phyloP scores from a whole-genome alignment of 179 eudicot species.

The Vitellaria paradoxa region DNA sequence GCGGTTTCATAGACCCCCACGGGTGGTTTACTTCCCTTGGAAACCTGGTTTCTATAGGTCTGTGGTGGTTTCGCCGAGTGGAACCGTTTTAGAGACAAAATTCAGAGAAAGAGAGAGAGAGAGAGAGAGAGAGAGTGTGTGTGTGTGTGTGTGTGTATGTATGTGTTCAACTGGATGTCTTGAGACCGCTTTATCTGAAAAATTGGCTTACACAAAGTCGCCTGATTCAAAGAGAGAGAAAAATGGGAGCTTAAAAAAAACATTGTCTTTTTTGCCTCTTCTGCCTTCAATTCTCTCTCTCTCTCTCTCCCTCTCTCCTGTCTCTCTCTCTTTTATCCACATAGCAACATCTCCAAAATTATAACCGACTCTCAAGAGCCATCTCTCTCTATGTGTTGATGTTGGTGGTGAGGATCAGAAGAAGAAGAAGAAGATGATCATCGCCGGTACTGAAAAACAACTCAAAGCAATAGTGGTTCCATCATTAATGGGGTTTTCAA shows the following conservation, averaged over 20 bases:
- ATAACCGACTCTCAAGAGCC: slow-evolving; percentile 25
- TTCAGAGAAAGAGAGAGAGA: slow-evolving; percentile 12
- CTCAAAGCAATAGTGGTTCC: background rate
- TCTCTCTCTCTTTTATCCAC: slow-evolving; percentile 9
- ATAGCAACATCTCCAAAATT: slow-evolving; percentile 8
- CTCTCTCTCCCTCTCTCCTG: slow-evolving; percentile 17
- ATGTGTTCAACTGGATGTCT: slow-evolving; percentile 13
- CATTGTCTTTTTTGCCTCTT: slow-evolving; percentile 37
- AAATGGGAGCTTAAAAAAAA: slow-evolving; percentile 14
- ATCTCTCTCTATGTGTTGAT: slow-evolving; percentile 1
- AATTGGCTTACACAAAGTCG: slow-evolving; percentile 25
- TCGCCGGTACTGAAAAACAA: slow-evolving; percentile 13
- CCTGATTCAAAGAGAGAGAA: slow-evolving; percentile 20
- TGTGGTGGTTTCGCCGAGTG: slow-evolving; percentile 21
- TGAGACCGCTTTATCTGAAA: slow-evolving; percentile 34
- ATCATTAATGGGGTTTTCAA: slow-evolving; percentile 14
- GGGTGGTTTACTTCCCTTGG: background rate
- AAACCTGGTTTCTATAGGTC: slow-evolving; percentile 7
- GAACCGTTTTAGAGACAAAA: slow-evolving; percentile 16
- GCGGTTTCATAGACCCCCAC: slow-evolving; percentile 3
- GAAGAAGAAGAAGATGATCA: background rate
- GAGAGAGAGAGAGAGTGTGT: slow-evolving; percentile 19
- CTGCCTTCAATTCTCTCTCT: slow-evolving; percentile 40
- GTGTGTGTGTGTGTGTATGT: too few relatives aligned
- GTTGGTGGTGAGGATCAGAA: background rate